phyloP scores from a whole-genome alignment of 1,284 basidiomycete species.

The Erythrobasidium hasegawianum region DNA sequence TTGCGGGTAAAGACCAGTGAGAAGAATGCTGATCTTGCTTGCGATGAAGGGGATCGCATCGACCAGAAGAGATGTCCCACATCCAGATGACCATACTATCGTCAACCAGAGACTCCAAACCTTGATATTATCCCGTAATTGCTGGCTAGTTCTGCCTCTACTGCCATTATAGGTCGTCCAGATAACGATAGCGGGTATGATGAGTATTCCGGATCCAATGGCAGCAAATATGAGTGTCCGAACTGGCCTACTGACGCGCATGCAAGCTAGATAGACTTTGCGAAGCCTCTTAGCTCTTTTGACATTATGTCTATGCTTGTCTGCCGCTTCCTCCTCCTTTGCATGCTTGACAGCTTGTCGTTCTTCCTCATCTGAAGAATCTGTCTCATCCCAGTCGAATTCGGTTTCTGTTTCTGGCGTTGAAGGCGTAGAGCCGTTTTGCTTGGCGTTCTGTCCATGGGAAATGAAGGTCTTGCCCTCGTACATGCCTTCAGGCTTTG shows the following conservation, averaged over 20 bases:
- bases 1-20: conserved; percentile 28
- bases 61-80: conserved; percentile 52
- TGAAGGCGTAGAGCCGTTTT: conserved; percentile 5
- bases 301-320: conserved; percentile 15
- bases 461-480: conserved; percentile 11
- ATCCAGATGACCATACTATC: conserved; percentile 63
- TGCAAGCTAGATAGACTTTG: conserved; percentile 32
- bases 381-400: conserved; percentile 34
- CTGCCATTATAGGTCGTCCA: conserved; percentile 57
- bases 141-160: conserved; percentile 53
- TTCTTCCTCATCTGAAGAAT: conserved; percentile 31
- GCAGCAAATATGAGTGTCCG: conserved; percentile 48
- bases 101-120: conserved; percentile 66
- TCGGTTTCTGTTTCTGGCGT: conserved; percentile 31
- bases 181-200: conserved; percentile 66
- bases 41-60: conserved; percentile 30
- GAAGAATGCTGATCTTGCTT: conserved; percentile 18
- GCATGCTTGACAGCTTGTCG: conserved; percentile 17
- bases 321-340: conserved; percentile 23
- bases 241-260: conserved; percentile 26
- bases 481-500: conserved; percentile 21
- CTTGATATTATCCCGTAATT: conserved; percentile 53
- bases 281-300: conserved; percentile 26
- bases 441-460: background rate
- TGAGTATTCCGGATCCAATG: conserved; percentile 61